Conservation (phyloP, 768 basidiomycete genomes). For the Exsudoporus frostii region DNA sequence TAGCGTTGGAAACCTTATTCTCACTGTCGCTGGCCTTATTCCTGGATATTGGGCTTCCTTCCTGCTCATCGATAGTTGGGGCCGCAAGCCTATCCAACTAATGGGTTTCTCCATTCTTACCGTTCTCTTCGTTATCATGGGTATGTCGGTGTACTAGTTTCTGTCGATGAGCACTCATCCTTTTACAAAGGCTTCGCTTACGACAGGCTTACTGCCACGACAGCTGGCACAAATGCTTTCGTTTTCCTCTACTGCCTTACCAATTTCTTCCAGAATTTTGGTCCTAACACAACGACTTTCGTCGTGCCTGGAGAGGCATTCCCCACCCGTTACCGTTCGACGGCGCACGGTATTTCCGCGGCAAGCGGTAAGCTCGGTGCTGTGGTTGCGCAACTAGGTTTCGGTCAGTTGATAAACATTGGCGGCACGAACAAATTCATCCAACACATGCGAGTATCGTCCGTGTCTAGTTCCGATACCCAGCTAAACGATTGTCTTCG, state of each 20-base stretch:
- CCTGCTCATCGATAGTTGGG: constrained; percentile 72
- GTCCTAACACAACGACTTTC: constrained; percentile 79
- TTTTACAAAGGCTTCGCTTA: constrained; percentile 58
- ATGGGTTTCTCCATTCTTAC: constrained; percentile 74
- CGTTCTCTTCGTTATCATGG: constrained; percentile 64
- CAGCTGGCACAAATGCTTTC: constrained; percentile 51
- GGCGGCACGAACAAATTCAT: constrained; percentile 61
- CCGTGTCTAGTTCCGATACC: not conserved
- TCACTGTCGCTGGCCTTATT: constrained; percentile 75
- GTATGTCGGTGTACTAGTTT: constrained; percentile 34
- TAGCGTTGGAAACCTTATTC: constrained; percentile 71
- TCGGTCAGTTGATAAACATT: constrained; percentile 64
- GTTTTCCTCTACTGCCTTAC: constrained; percentile 84
- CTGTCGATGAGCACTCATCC: not conserved
- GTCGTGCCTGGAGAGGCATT: constrained; percentile 79
- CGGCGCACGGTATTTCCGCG: constrained; percentile 80
- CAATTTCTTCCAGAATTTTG: constrained; percentile 90
- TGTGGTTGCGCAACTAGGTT: constrained; percentile 76
- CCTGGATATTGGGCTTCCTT: constrained; percentile 66
- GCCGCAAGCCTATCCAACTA: constrained; percentile 78
- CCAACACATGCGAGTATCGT: constrained; percentile 58
- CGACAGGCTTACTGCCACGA: constrained; percentile 49
- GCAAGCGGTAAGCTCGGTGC: constrained; percentile 83
- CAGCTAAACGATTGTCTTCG: constrained; percentile 1
- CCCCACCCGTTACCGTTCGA: constrained; percentile 87